Percentiles rank a stretch among this genome's conserved stretches.
phyloP scores from a whole-genome alignment of 805 yeast genomes.

The Yamadazyma sp. region DNA sequence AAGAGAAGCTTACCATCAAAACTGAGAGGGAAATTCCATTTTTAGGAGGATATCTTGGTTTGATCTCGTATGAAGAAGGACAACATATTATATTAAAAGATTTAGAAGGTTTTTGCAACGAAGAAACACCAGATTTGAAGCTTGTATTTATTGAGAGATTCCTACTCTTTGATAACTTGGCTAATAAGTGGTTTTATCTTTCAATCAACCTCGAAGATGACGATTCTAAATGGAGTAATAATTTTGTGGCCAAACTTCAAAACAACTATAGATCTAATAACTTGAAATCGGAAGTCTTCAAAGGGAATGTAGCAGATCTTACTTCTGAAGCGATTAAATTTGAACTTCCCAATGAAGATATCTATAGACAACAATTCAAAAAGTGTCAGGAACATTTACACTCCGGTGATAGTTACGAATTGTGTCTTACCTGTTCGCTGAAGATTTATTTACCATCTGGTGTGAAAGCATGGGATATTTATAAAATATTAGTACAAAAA shows the following conservation, averaged over 20 bases:
- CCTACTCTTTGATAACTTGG: conserved; percentile 50
- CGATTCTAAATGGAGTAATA: conserved; percentile 38
- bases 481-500: conserved; percentile 60
- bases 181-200: conserved; percentile 47
- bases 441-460: conserved; percentile 48
- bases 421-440: conserved; percentile 83
- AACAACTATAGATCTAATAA: conserved; percentile 6
- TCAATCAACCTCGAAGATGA: conserved; percentile 40
- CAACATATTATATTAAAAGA: conserved; percentile 36
- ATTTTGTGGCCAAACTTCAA: conserved; percentile 12
- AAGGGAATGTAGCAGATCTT: conserved; percentile 21
- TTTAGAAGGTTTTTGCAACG: conserved; percentile 31
- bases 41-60: conserved; percentile 88
- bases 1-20: conserved; percentile 13
- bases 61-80: conserved; percentile 87
- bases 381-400: conserved; percentile 65
- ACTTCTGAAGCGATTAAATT: conserved; percentile 21
- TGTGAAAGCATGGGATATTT: conserved; percentile 72
- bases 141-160: conserved; percentile 67
- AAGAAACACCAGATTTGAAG: conserved; percentile 65
- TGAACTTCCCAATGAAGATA: conserved; percentile 49
- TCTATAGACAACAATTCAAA: conserved; percentile 54
- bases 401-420: conserved; percentile 89
- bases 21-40: conserved; percentile 57
- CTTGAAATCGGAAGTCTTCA: conserved; percentile 12